These are phyloP conservation scores for Coprinopsis marcescibilis DNA, from an alignment of 768 basidiomycete genomes.

Conservation along the genomic window DNA sequence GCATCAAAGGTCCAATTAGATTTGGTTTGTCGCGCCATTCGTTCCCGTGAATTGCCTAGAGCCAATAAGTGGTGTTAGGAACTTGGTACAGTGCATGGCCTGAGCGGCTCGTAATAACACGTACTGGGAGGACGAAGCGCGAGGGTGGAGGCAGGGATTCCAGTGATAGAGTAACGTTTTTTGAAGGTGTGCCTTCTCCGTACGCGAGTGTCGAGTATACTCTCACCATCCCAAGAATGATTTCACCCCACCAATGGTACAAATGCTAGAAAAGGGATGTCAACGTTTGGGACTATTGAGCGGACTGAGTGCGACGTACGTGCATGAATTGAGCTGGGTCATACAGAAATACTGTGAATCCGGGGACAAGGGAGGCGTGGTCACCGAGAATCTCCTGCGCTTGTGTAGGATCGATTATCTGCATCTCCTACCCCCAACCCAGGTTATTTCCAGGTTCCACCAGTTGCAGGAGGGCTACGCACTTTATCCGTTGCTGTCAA, in stretches of 20 bases:
- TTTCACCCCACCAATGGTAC: constrained; percentile 44
- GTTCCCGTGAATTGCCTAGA: constrained; percentile 19
- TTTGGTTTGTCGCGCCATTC: constrained; percentile 57
- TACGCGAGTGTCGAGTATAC: constrained; percentile 26
- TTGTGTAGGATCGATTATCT: constrained; percentile 19
- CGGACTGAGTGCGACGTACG: constrained; percentile 10
- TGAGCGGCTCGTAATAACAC: constrained; percentile 3
- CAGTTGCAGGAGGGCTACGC: constrained; percentile 11
- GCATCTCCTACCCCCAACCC: constrained; percentile 23
- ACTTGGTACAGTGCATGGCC: no score
- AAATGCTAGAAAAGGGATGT: constrained; percentile 26
- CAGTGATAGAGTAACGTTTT: constrained; percentile 8
- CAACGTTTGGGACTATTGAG: neutral
- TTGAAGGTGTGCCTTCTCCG: constrained; percentile 8
- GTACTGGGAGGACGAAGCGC: constrained; percentile 26
- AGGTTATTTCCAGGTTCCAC: neutral
- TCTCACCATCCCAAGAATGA: constrained; percentile 37
- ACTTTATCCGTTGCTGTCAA: constrained; percentile 28
- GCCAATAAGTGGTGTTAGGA: neutral
- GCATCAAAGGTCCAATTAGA: constrained; percentile 61
- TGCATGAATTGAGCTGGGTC: constrained; percentile 22
- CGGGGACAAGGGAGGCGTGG: constrained; percentile 16
- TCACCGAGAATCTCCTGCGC: constrained; percentile 17
- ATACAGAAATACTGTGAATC: constrained; percentile 23
- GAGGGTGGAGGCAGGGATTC: constrained; percentile 20